phyloP scores from a whole-genome alignment of 768 basidiomycete species.

The Termitomyces sp. region DNA sequence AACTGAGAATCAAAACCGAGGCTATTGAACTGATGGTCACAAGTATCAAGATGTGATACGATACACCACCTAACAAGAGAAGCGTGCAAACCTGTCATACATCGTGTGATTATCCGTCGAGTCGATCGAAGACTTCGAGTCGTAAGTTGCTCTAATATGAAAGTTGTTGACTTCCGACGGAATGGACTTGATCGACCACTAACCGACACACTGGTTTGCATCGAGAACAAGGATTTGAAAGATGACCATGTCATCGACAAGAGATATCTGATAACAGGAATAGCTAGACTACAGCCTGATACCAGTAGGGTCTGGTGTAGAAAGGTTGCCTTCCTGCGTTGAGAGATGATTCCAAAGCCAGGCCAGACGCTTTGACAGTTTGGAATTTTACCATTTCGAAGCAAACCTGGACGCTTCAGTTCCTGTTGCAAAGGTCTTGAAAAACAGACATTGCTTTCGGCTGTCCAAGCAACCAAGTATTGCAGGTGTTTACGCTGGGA shows the following conservation, averaged over 20 bases:
- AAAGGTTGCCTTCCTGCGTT: background rate
- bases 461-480: background rate
- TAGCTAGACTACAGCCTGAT: background rate
- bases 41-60: background rate
- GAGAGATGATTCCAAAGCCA: background rate
- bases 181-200: background rate
- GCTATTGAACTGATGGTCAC: background rate
- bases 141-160: background rate
- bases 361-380: background rate
- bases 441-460: background rate
- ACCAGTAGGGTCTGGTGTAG: background rate
- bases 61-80: background rate
- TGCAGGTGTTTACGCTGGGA: background rate
- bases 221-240: background rate
- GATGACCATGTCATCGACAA: background rate
- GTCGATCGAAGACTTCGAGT: conserved; percentile 6
- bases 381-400: background rate
- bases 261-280: conserved; percentile 7
- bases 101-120: conserved; percentile 3
- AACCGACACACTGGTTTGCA: background rate
- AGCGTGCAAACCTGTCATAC: conserved; percentile 1
- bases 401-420: too few species aligned
- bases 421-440: background rate
- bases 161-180: background rate
- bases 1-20: background rate